Base-by-base conservation (phyloP, 2,329 filamentous ascomycete genomes). In the Aspergillus fumigatus region DNA sequence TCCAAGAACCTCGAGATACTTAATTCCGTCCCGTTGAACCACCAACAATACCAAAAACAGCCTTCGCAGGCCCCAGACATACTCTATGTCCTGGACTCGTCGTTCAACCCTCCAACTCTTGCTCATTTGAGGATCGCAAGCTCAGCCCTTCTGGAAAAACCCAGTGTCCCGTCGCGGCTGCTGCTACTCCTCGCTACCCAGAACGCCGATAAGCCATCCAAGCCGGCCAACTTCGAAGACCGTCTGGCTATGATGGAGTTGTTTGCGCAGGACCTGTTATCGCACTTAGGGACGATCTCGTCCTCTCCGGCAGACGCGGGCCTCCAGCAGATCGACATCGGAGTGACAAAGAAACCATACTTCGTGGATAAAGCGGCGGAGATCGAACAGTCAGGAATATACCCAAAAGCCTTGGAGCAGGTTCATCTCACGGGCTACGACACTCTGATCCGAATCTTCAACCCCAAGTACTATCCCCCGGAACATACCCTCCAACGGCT, bases 41-140 rank as follows among this genome's bases (percentile, higher is more conserved):
- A 23, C 14, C 7, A 26, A 23, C 43, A 47, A 14, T 21, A 47
- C 11, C 43, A 47, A 3, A 47, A 45, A 45, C 41, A 45, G n/a
- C 19, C 27, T 53, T 60, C 50, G 48, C 51, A 51, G 43, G 58
- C 49, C 51, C 65, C 70, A 35, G 62, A 65, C n/a, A 63, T 67
- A n/a, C 79, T 88, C 52, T 85, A 84, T 70, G 83, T 88, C 54
- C 77, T 87, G 48, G 85, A 87, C 67, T 86, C 84, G 0, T 86
- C 83, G 25, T 87, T 86, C 79, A 88, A 88, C 60, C 85, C 85
- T 10, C 85, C 85, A 1, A 84, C 83, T 3, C 73, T 77, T 52
- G 85, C 84, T 9, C 84, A 88, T 65, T 73, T 81, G 19, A 74
- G 75, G 23, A 80, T 88, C 35, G 82, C 80, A 4, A 76, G 75